These are phyloP conservation scores for Hymenoscyphus linearis DNA, from an alignment of 2,329 filamentous ascomycete genomes.

Conservation along the genomic window DNA sequence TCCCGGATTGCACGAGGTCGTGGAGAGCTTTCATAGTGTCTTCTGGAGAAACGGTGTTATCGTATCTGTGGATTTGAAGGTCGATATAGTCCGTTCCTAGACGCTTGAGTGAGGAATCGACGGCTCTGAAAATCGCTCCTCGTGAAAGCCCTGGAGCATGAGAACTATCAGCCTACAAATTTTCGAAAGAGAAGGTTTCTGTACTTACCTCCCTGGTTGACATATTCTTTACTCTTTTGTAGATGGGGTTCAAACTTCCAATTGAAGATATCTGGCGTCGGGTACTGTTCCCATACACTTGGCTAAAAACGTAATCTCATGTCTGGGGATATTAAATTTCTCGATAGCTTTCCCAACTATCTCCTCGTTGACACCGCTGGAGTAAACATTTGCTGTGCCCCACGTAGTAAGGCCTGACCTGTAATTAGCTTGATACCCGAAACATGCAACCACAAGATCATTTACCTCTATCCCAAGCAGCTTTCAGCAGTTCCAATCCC, in stretches of 20 bases:
- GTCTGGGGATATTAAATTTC: slow-evolving; percentile 48
- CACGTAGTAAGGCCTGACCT: slow-evolving; percentile 45
- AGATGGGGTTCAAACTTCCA: background rate
- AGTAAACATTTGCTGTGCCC: slow-evolving; percentile 49
- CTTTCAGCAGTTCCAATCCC: slow-evolving; percentile 27
- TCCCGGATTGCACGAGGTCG: slow-evolving; percentile 51
- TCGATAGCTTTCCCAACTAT: slow-evolving; percentile 54
- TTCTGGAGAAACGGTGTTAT: slow-evolving; percentile 43
- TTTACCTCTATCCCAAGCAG: slow-evolving; percentile 14
- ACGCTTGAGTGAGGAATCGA: slow-evolving; percentile 52
- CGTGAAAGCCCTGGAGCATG: slow-evolving; percentile 48
- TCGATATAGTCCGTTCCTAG: slow-evolving; percentile 53
- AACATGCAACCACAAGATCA: background rate
- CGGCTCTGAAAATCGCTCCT: slow-evolving; percentile 59
- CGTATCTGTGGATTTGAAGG: slow-evolving; percentile 56
- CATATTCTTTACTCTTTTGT: slow-evolving; percentile 41
- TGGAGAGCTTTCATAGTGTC: slow-evolving; percentile 57
- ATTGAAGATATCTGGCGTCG: background rate
- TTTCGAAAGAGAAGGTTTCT: too few relatives aligned
- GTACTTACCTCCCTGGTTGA: slow-evolving; percentile 33
- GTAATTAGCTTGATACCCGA: background rate
- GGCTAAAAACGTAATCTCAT: slow-evolving; percentile 51
- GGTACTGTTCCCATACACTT: slow-evolving; percentile 48
- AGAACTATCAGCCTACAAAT: background rate
- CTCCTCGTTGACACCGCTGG: slow-evolving; percentile 47